Base-by-base conservation (phyloP, 306 rosid genomes). In the Dalbergia cultrata region DNA sequence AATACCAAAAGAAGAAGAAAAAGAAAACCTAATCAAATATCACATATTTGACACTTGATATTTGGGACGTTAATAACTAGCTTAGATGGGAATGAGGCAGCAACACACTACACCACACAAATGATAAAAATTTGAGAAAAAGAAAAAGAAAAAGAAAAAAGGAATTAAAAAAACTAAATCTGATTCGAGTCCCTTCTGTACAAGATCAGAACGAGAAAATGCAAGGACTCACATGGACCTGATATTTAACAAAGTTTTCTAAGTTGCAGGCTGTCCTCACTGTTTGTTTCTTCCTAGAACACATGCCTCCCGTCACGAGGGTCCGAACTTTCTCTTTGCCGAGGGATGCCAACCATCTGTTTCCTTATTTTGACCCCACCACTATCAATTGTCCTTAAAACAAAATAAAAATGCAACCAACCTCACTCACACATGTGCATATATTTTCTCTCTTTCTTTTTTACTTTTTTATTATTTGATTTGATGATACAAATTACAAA, bases 161-260 rank as follows among this genome's bases (percentile, higher is more conserved):
- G 1, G 54, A 7, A n/a, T 6, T 10, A 70, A 11, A 0, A 41
- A 21, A 71, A 26, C 79, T 43, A 74, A 70, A 70, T 75, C 75
- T 81, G 68, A 69, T 66, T 76, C 22, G 43, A 65, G 65, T 41
- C n/a, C 13, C 75, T 63, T 71, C 77, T 86, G 58, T 74, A 77
- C 86, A 81, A 60, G 67, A 18, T 47, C 58, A 58, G 79, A 74
- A 59, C 60, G 63, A 52, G 47, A 64, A 45, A 74, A 60, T 37
- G 44, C 73, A 53, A 22, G 18, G 54, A 72, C 64, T 21, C 57
- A 66, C 74, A 71, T 26, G 76, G 61, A 64, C 18, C 70, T 50
- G 37, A 77, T 21, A 72, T 50, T 26, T 81, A 47, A 44, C 44
- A 35, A 44, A 34, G 54, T 26, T 26, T 26, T 74, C 47, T 63